Base-by-base conservation (phyloP, 2,329 filamentous ascomycete species). In the Calonectria pauciramosa region DNA sequence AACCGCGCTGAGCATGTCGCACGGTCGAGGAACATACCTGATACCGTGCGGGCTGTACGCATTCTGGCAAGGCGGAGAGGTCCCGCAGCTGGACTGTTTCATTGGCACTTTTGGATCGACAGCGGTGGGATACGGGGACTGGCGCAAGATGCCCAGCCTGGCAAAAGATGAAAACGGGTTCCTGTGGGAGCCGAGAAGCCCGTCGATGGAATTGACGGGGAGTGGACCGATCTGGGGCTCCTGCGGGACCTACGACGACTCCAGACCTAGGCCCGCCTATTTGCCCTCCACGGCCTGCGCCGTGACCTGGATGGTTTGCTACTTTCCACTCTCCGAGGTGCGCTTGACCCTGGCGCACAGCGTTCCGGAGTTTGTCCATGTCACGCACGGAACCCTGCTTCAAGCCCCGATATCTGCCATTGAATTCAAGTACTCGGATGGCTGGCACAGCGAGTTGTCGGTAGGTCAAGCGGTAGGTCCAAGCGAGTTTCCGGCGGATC, bases 281-380 rank as follows among this genome's bases (percentile, higher is more conserved):
- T 20, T 54, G 30, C 49, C 65, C 2, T 18, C 8, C 7, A 32
- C 23, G 16, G 34, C 34, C 10, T 68, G 65, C 26, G 56, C 65
- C 3, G 51, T 56, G 36, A 68, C 51, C 65, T 68, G 65, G 65
- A 49, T 68, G 3, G 65, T 56, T 23, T 68, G 65, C 65, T 44
- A 51, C 26, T 51, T 34, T 26, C 65, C 49, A 14, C 23, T 68
- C 6, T 54, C 32, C 16, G 65, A 68, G 28, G 65, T 68, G 5
- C 23, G 32, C 2, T 34, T 68, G 20, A 56, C 65, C 4, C 18
- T 68, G 23, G 18, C 20, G 4, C 65, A 68, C 6, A 56, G 49
- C 13, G 34, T 26, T 7, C 65, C 49, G 7, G 34, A 54, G 28
- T 47, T 38, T 2, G n/a, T 30, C 8, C 14, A 36, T 10, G 36